Base-by-base conservation (phyloP, 345 rosid species). In the Hevea brasiliensis region DNA sequence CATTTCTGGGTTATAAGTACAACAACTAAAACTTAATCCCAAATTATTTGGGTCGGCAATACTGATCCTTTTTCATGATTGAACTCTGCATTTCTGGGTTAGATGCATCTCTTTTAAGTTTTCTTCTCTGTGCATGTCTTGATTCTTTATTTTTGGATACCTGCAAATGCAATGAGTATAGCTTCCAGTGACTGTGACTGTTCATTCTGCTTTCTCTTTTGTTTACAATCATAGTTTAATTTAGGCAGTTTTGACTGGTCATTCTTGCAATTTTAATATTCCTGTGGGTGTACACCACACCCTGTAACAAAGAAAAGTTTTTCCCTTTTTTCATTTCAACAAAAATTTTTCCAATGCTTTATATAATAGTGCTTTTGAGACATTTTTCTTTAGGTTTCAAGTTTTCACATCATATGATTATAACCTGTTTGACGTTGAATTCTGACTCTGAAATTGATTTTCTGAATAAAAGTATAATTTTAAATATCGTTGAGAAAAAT, bases 171-270 rank as follows among this genome's bases (percentile, higher is more conserved):
- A 72, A 74, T 74, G 83, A 84, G 81, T 81, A 53, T 68, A 15
- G 69, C 61, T 78, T 68, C 64, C 60, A 73, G 72, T 76, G 84
- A 79, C 47, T 60, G 69, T 73, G 84, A 76, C 81, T 55, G 60
- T 65, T 76, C 55, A 12, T 53, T 79, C 62, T 80, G 26, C 78
- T 76, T 71, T 74, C 67, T 61, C n/a, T 71, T 73, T 47, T 60
- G 55, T 68, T 42, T 64, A 70, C 41, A 68, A 81, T 81, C 48
- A 81, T 76, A 65, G 67, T 73, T 73, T 26, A 61, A 60, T 37
- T 56, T 26, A 54, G 37, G 20, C 79, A 37, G 32, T 74, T 81
- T 62, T 76, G 79, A 70, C 77, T 54, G 60, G 47, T 64, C 72
- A 50, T 63, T 72, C 48, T 62, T 67, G 72, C 70, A 60, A 35